These are phyloP conservation scores for Rhypophila decipiens DNA, from an alignment of 495 filamentous ascomycete species.

Conservation along the genomic window DNA sequence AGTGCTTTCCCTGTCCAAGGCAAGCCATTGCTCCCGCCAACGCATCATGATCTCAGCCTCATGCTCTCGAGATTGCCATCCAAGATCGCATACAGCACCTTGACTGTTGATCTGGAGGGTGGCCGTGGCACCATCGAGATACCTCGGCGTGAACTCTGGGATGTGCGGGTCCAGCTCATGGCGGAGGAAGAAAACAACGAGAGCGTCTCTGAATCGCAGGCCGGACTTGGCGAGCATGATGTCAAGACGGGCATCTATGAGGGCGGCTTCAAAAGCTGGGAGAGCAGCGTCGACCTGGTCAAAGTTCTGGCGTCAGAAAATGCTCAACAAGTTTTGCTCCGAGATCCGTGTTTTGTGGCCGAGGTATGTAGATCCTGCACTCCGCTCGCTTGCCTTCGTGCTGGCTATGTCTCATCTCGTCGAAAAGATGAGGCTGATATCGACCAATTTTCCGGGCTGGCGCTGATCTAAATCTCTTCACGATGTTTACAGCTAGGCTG, in stretches of 20 bases:
- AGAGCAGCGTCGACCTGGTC: conserved; percentile 85
- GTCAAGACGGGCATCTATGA: conserved; percentile 90
- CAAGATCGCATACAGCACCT: conserved; percentile 65
- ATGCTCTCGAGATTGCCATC: conserved; percentile 69
- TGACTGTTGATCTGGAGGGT: conserved; percentile 47
- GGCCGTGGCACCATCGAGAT: conserved; percentile 44
- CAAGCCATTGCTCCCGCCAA: conserved; percentile 42
- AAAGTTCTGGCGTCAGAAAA: conserved; percentile 53
- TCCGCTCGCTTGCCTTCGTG: not conserved
- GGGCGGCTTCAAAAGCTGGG: conserved; percentile 99
- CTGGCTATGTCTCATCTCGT: not conserved
- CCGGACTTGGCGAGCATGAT: conserved; percentile 71
- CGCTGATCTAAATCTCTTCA: conserved; percentile 10
- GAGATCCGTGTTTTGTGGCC: conserved; percentile 49
- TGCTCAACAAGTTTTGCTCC: conserved; percentile 51
- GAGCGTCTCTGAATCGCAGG: conserved; percentile 26
- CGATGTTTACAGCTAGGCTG: conserved; percentile 63
- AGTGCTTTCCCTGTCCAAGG: conserved; percentile 45
- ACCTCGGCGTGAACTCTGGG: conserved; percentile 84
- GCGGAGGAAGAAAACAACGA: conserved; percentile 61
- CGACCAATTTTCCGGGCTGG: too few species aligned
- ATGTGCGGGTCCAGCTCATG: conserved; percentile 91
- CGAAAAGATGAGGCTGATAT: too few species aligned
- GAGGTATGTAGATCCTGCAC: conserved; percentile 53
- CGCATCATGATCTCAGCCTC: conserved; percentile 32